A percentile compares a stretch with the other conserved stretches of the same genome.
Evolutionary conservation across 1,139 yeast genomes (phyloP).

Genomic region (Groenewaldozyma sp.): DNA sequence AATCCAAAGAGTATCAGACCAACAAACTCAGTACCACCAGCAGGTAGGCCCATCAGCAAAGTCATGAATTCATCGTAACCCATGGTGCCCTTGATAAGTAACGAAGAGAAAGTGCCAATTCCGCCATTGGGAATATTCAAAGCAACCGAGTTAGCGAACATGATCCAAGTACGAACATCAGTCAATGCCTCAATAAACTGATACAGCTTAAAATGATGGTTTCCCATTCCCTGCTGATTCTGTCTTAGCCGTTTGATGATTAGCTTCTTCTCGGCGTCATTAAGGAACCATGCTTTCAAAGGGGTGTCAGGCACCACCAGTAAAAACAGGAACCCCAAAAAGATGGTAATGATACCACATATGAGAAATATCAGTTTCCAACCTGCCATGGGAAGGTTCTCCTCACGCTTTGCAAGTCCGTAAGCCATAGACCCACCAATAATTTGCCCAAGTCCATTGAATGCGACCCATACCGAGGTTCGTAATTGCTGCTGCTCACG

Average conservation of each 20-base stretch:
- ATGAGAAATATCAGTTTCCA: conserved; percentile 44
- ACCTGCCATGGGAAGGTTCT: conserved; percentile 27
- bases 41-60: conserved; percentile 22
- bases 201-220: conserved; percentile 39
- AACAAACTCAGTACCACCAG: conserved; percentile 16
- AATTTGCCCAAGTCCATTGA: conserved; percentile 47
- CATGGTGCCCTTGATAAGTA: conserved; percentile 21
- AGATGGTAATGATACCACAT: conserved; percentile 33
- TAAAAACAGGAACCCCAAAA: conserved; percentile 39
- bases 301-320: conserved; percentile 44
- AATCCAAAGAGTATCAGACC: conserved; percentile 4
- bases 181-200: conserved; percentile 39
- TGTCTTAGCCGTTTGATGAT: conserved; percentile 7
- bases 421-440: conserved; percentile 46
- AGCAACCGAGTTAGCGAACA: conserved; percentile 24
- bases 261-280: conserved; percentile 22
- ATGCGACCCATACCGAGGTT: conserved; percentile 40
- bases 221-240: conserved; percentile 43
- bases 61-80: conserved; percentile 22
- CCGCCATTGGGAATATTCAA: conserved; percentile 43
- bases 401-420: conserved; percentile 30
- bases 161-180: conserved; percentile 40
- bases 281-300: conserved; percentile 41
- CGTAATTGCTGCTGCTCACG: conserved; percentile 32
- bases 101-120: conserved; percentile 27